Conservation (phyloP, 208 protist genomes). For the Leptomonas seymouri region DNA sequence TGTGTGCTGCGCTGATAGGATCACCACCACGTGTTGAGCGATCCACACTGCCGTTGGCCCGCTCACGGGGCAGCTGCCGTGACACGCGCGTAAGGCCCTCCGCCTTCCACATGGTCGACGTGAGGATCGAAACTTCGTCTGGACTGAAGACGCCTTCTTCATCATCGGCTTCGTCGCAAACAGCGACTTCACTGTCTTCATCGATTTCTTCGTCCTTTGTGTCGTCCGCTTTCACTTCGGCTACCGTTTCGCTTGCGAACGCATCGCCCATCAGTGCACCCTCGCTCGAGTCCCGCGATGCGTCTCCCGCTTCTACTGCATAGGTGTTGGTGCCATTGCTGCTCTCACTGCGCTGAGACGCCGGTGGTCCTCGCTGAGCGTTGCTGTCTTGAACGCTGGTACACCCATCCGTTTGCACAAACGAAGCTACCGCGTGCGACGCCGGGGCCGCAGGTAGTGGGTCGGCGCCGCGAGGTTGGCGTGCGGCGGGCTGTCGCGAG, state of each 20-base stretch:
- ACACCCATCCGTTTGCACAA: too few relatives aligned
- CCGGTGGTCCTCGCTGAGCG: neutral
- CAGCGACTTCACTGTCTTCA: neutral
- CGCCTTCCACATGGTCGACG: slow-evolving; percentile 34
- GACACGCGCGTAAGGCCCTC: slow-evolving; percentile 28
- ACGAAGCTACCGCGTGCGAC: too few relatives aligned
- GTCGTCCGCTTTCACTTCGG: neutral
- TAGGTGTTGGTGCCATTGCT: too few relatives aligned
- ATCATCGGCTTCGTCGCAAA: neutral
- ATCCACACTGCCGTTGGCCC: neutral
- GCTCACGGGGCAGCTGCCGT: neutral
- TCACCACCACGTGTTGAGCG: too few relatives aligned
- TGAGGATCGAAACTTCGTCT: slow-evolving; percentile 25
- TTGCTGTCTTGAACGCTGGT: too few relatives aligned
- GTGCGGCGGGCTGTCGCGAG: neutral
- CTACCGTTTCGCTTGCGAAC: neutral
- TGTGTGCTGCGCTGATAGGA: too few relatives aligned
- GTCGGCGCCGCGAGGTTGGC: neutral
- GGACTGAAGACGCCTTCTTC: slow-evolving; percentile 27
- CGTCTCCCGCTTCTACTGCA: neutral
- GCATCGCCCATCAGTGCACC: neutral
- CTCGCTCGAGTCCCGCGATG: neutral
- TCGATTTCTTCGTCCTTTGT: neutral
- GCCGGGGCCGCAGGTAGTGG: too few relatives aligned
- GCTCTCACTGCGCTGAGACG: too few relatives aligned